Evolutionary conservation across 331 rosid species (phyloP).

Genomic region (Rhamnella rubrinervis): DNA sequence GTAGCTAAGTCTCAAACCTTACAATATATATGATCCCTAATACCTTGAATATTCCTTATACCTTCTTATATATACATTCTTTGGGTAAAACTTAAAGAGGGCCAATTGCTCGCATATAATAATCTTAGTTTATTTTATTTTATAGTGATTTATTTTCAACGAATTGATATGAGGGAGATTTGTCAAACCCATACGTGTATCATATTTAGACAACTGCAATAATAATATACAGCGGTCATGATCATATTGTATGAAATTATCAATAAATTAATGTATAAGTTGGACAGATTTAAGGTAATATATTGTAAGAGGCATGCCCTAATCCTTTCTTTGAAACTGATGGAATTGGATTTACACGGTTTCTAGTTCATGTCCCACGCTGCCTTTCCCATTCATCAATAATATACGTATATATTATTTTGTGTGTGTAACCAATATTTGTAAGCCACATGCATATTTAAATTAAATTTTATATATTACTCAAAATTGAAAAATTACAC

Average conservation of each 20-base stretch:
- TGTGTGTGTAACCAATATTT: too few species aligned
- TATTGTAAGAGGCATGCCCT: neutral
- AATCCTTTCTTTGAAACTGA: conserved; percentile 8
- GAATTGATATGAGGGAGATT: too few species aligned
- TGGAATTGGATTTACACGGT: neutral
- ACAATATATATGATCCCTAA: too few species aligned
- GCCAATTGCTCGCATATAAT: too few species aligned
- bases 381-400: neutral
- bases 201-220: too few species aligned
- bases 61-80: neutral
- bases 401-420: neutral
- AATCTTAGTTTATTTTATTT: too few species aligned
- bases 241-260: neutral
- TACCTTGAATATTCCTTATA: neutral
- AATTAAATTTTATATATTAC: too few species aligned
- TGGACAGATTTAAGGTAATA: neutral
- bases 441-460: too few species aligned
- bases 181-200: too few species aligned
- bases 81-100: neutral
- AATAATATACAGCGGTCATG: neutral
- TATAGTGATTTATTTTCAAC: too few species aligned
- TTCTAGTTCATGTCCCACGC: conserved; percentile 21
- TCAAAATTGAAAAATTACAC: too few species aligned
- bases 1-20: neutral
- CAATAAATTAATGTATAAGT: too few species aligned